A percentile compares a stretch with the other conserved stretches of the same genome.
phyloP scores from a whole-genome alignment of 179 eudicot species.

The Silene noctiflora region DNA sequence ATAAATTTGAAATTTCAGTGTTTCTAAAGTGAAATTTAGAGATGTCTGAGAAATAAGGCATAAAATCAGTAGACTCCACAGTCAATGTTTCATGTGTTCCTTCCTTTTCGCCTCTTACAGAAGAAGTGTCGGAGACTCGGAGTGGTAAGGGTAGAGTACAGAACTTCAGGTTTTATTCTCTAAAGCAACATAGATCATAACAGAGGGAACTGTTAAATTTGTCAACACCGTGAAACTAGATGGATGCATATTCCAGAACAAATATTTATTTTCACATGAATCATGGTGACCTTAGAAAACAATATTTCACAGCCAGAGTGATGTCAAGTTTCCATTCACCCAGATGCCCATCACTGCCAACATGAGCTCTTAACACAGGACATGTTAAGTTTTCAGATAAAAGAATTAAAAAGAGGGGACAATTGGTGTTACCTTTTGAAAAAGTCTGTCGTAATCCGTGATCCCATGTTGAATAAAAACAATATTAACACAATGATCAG shows the following conservation, averaged over 20 bases:
- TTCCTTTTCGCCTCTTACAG: neutral
- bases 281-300: neutral
- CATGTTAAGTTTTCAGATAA: neutral
- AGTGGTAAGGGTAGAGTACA: neutral
- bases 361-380: neutral
- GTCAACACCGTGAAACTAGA: neutral
- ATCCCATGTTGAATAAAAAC: slow-evolving; percentile 65
- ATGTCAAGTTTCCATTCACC: neutral
- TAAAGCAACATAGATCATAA: too few species aligned
- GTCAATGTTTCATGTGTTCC: neutral
- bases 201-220: neutral
- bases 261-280: neutral
- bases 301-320: neutral
- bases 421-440: slow-evolving; percentile 44
- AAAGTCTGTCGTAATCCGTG: slow-evolving; percentile 41
- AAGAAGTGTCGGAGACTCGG: neutral
- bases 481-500: slow-evolving; percentile 65
- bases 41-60: too few species aligned
- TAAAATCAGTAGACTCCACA: too few species aligned
- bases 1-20: too few species aligned
- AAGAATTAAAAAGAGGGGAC: neutral
- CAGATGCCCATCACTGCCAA: too few species aligned
- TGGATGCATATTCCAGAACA: neutral
- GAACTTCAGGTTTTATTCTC: neutral
- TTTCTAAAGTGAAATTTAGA: too few species aligned